Evolutionary conservation across 2,329 filamentous ascomycete species (phyloP).

Genomic region (Ceratocystis colombiana): DNA sequence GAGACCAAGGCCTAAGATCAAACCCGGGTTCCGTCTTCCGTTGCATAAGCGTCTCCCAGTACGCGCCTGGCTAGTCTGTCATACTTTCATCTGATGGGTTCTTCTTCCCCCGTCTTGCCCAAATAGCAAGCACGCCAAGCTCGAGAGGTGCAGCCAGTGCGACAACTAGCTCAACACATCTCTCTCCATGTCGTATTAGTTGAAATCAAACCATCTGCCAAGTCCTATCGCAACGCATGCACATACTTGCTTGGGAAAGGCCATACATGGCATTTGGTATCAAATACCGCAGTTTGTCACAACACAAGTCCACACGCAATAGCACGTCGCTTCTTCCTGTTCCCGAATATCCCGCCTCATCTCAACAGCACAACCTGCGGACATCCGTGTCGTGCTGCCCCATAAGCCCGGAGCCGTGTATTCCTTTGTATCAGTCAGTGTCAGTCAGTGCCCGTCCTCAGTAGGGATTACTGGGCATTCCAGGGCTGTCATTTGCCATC

Average conservation of each 20-base stretch:
- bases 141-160: not conserved
- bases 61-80: not conserved
- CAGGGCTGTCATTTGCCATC: not conserved
- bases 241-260: not conserved
- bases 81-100: slow-evolving; percentile 1
- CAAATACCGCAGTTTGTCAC: not conserved
- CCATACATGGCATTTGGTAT: no score
- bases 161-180: not conserved
- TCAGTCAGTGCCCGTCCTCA: not conserved
- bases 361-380: slow-evolving; percentile 1
- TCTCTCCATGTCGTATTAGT: not conserved
- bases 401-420: not conserved
- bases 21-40: slow-evolving; percentile 3
- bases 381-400: not conserved
- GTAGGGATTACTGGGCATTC: not conserved
- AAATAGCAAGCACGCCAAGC: slow-evolving; percentile 1
- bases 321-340: not conserved
- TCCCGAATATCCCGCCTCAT: slow-evolving; percentile 2
- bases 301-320: not conserved
- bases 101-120: not conserved
- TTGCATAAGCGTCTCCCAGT: not conserved
- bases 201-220: slow-evolving; percentile 1
- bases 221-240: not conserved
- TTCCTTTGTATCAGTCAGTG: slow-evolving; percentile 1
- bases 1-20: slow-evolving; percentile 1